phyloP scores from a whole-genome alignment of 768 basidiomycete genomes.

The Mycena albidolilacea region DNA sequence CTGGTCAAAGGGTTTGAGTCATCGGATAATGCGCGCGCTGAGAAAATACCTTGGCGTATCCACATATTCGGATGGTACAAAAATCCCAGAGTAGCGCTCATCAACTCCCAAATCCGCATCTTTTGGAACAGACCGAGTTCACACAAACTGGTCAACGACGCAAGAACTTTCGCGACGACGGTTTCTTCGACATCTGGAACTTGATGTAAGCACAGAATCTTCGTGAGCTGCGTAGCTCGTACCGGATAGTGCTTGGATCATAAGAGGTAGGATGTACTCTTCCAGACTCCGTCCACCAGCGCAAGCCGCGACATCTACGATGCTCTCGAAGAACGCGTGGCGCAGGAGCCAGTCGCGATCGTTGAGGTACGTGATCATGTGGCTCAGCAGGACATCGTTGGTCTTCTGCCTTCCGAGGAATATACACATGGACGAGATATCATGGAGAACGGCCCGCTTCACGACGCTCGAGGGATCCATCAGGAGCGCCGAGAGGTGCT shows the following conservation, averaged over 20 bases:
- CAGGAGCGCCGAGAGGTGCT: conserved; percentile 88
- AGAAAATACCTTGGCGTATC: conserved; percentile 88
- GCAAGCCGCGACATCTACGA: conserved; percentile 95
- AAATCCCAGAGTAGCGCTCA: conserved; percentile 90
- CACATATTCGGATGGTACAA: conserved; percentile 96
- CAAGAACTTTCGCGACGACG: conserved; percentile 92
- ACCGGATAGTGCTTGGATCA: conserved; percentile 97
- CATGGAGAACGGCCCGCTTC: conserved; percentile 89
- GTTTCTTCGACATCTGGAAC: conserved; percentile 91
- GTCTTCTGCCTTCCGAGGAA: conserved; percentile 95
- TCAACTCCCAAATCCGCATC: conserved; percentile 97
- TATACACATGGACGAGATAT: conserved; percentile 91
- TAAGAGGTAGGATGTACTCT: conserved; percentile 96
- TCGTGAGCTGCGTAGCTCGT: conserved; percentile 38
- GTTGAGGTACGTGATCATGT: conserved; percentile 90
- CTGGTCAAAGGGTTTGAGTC: conserved; percentile 55
- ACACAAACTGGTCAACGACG: conserved; percentile 88
- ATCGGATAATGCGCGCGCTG: background rate
- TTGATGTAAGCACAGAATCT: background rate
- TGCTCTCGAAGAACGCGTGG: conserved; percentile 94
- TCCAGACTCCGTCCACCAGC: conserved; percentile 93
- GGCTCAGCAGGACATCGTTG: conserved; percentile 94
- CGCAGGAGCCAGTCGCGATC: conserved; percentile 95
- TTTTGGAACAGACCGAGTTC: conserved; percentile 93
- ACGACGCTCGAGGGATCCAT: conserved; percentile 92